phyloP scores from a whole-genome alignment of 1,139 yeast species.

The Blastobotrys petasosporus region DNA sequence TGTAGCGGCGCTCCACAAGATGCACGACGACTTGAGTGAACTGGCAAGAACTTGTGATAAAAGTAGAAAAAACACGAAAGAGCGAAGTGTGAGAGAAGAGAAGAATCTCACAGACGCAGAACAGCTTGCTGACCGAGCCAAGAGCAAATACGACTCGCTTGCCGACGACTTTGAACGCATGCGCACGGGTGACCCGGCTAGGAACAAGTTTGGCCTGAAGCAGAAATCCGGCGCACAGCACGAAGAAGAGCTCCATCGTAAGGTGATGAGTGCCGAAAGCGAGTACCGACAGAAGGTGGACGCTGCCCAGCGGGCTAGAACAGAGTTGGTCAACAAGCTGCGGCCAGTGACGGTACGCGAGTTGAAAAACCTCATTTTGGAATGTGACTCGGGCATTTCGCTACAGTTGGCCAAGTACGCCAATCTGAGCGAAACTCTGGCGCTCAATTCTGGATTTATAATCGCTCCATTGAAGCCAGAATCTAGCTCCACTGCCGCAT shows the following conservation, averaged over 20 bases:
- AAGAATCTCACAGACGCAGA: constrained; percentile 81
- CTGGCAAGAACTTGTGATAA: constrained; percentile 63
- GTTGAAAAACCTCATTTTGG: constrained; percentile 71
- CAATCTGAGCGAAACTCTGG: constrained; percentile 75
- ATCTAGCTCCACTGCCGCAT: constrained; percentile 39
- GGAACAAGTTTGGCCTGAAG: constrained; percentile 63
- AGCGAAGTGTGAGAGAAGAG: constrained; percentile 74
- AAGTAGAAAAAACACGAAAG: constrained; percentile 70
- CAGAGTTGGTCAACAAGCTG: constrained; percentile 61
- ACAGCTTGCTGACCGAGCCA: constrained; percentile 80
- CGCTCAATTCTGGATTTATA: constrained; percentile 79
- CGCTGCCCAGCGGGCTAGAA: constrained; percentile 65
- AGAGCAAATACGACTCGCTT: constrained; percentile 67
- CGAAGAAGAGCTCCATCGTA: constrained; percentile 80
- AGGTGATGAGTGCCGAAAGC: constrained; percentile 76
- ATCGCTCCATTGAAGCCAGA: constrained; percentile 58
- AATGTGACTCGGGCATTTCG: constrained; percentile 82
- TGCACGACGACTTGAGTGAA: constrained; percentile 81
- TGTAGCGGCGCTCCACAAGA: constrained; percentile 70
- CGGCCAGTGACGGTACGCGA: constrained; percentile 75
- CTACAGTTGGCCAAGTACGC: constrained; percentile 86
- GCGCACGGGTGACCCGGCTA: constrained; percentile 74
- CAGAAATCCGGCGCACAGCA: constrained; percentile 82
- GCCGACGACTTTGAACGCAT: constrained; percentile 85
- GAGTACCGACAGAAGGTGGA: constrained; percentile 78